Conservation (phyloP, 1,284 basidiomycete species). For the Limonomyces culmigenus region DNA sequence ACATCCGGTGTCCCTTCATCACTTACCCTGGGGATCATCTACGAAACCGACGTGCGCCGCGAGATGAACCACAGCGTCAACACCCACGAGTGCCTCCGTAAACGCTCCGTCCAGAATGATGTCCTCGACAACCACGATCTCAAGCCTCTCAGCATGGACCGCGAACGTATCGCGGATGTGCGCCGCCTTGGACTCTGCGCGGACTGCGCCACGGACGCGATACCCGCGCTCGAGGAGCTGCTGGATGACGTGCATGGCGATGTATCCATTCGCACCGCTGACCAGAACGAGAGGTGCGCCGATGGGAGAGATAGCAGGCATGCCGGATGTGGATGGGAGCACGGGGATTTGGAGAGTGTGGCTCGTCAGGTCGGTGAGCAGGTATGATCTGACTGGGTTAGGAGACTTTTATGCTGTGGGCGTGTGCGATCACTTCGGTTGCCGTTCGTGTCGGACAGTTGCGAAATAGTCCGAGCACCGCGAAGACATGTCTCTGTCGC, state of each 20-base stretch:
- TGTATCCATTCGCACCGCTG: slow-evolving; percentile 24
- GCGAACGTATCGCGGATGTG: slow-evolving; percentile 29
- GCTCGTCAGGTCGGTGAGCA: too few species aligned
- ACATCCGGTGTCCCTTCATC: not conserved
- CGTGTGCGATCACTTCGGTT: too few species aligned
- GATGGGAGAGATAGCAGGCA: not conserved
- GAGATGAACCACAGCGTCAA: slow-evolving; percentile 26
- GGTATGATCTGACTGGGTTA: too few species aligned
- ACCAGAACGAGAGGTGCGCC: slow-evolving; percentile 13
- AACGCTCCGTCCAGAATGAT: slow-evolving; percentile 26
- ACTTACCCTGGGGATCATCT: slow-evolving; percentile 16
- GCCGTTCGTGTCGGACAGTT: too few species aligned
- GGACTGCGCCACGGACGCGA: slow-evolving; percentile 39
- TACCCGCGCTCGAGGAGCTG: slow-evolving; percentile 22
- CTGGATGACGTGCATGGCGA: slow-evolving; percentile 22
- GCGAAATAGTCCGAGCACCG: too few species aligned
- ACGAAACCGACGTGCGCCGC: slow-evolving; percentile 24
- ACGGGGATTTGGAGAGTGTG: too few species aligned
- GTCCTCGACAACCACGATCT: slow-evolving; percentile 35
- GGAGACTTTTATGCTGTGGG: too few species aligned
- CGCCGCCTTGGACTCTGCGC: slow-evolving; percentile 29
- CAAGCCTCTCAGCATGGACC: slow-evolving; percentile 25
- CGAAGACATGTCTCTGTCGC: too few species aligned
- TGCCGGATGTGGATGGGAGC: too few species aligned
- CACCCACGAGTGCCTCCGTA: slow-evolving; percentile 22